Conservation (phyloP, 129 eudicot genomes). For the carrot (Daucus carota) region DH1_v3.0 NC_030387.2:5700001-5700500, state of each 20-base stretch:
- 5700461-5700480: constrained; percentile 24
- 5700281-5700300: background rate
- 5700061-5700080: constrained; percentile 33
- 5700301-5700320: background rate
- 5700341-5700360: constrained; percentile 40
- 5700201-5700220: constrained; percentile 39
- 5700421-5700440: constrained; percentile 26
- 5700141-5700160: constrained; percentile 35
- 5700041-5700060: constrained; percentile 10
- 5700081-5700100: constrained; percentile 30
- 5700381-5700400: constrained; percentile 14
- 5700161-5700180: constrained; percentile 43
- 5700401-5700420: constrained; percentile 21
- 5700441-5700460: constrained; percentile 37
- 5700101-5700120: constrained; percentile 27
- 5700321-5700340: background rate
- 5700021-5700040: constrained; percentile 11
- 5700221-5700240: constrained; percentile 46
- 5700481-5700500: no score
- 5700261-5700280: constrained; percentile 2
- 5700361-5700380: constrained; percentile 30
- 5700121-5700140: constrained; percentile 32
- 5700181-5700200: constrained; percentile 38
- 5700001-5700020: constrained; percentile 10
- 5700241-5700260: constrained; percentile 36